These are phyloP conservation scores for Saccharomyces jurei DNA, from an alignment of 805 yeast species.

Conservation along the genomic window DNA sequence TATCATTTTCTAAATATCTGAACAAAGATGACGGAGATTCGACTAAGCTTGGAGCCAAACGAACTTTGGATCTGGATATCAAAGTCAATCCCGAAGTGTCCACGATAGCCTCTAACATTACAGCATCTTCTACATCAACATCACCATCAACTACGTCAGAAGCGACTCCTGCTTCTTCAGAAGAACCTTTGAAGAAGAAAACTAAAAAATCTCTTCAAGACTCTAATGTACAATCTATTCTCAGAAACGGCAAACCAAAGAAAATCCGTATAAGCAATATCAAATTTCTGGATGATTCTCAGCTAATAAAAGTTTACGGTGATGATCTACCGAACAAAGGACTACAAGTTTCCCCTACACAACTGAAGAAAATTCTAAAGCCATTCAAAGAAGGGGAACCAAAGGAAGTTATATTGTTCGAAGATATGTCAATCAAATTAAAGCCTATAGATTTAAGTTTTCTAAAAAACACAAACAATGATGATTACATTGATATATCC, in stretches of 20 bases:
- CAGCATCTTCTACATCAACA: not conserved
- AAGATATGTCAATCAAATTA: conserved; percentile 14
- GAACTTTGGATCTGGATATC: conserved; percentile 1
- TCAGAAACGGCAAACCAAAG: conserved; percentile 10
- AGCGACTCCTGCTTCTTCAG: not conserved
- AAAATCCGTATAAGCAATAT: conserved; percentile 11
- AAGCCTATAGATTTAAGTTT: conserved; percentile 12
- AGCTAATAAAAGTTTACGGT: conserved; percentile 26
- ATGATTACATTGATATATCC: conserved; percentile 22
- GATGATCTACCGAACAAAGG: conserved; percentile 28
- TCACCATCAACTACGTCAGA: not conserved
- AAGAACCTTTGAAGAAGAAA: conserved; percentile 1
- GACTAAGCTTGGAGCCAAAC: conserved; percentile 3
- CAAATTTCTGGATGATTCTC: conserved; percentile 22
- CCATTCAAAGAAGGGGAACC: conserved; percentile 32
- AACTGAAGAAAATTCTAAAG: conserved; percentile 25
- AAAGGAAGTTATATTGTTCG: conserved; percentile 20
- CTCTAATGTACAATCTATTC: conserved; percentile 14
- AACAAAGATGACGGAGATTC: conserved; percentile 21
- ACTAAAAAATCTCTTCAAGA: conserved; percentile 3
- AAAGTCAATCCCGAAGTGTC: not conserved
- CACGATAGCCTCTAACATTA: not conserved
- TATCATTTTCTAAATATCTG: conserved; percentile 29
- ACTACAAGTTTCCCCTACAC: conserved; percentile 21
- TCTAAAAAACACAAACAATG: conserved; percentile 1